Base-by-base conservation (phyloP, 2,329 filamentous ascomycete genomes). In the Aureobasidium musti region DNA sequence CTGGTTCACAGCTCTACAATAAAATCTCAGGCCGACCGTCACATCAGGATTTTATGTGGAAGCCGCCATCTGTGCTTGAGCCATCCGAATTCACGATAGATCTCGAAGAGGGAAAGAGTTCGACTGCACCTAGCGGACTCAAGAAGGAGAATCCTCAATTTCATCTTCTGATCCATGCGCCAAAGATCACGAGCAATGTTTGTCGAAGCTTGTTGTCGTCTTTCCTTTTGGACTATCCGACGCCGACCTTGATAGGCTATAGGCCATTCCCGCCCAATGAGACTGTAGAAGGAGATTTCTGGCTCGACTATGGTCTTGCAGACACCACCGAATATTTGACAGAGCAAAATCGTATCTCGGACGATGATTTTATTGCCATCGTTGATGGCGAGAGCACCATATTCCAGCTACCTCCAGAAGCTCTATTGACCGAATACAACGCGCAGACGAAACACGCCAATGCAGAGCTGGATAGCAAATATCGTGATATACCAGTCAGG, bases 111-210 rank as follows among this genome's bases (percentile, higher is more conserved):
- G 64, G 54, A 14, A 43, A 52, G 14, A 56, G 23, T 19, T 57
- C 50, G 11, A 59, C 39, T 8, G 33, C 52, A 19, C 63, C 63
- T 1, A 52, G 28, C n/a, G 35, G 45, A 11, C 64, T 60, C 6
- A 66, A 66, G 43, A 66, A 66, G 26, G 64, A 43, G 35, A 66
- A 60, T 17, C 54, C 64, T 28, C 64, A 66, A 30, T 60, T 66
- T 13, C 64, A 66, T n/a, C 64, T 66, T 41, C 33, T 66, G 8
- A 50, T 66, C 21, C 64, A 66, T 60, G 64, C 64, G 19, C 64
- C 64, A 26, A 60, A 66, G 13, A 66, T 66, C 39, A 52, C 39
- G 7, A 66, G 30, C 13, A 57, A 57, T 28, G 64, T 66, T 19
- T 66, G 64, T n/a, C 47, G 64, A 30, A 59, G 53, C 33, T 35